Conservation (phyloP, 495 filamentous ascomycete genomes). For the Penicillium nucicola region DNA sequence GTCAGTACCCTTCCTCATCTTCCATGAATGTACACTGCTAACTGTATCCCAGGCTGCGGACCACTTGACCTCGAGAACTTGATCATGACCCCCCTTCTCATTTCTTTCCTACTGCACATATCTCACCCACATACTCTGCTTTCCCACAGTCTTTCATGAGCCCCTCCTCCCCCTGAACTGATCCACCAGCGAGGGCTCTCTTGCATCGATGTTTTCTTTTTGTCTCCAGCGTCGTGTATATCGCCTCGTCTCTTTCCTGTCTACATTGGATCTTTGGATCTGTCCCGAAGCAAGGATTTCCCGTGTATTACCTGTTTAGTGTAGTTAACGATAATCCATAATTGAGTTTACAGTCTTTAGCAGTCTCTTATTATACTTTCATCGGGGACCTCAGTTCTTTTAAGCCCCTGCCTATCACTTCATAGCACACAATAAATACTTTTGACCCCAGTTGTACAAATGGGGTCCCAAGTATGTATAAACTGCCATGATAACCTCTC, state of each 20-base stretch:
- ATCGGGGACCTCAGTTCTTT: too few species aligned
- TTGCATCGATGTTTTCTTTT: conserved; percentile 13
- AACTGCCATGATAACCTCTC: too few species aligned
- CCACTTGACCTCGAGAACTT: conserved; percentile 37
- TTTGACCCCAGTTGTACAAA: too few species aligned
- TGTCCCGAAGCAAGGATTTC: background rate
- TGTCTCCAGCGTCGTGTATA: conserved; percentile 25
- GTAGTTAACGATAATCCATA: conserved; percentile 21
- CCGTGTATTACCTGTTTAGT: conserved; percentile 13
- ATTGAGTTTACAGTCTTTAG: conserved; percentile 7
- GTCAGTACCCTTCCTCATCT: conserved; percentile 49
- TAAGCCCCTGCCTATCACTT: too few species aligned
- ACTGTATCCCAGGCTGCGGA: conserved; percentile 35
- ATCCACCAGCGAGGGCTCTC: conserved; percentile 1
- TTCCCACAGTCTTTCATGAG: conserved; percentile 10
- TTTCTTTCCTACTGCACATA: conserved; percentile 21
- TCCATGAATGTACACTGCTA: background rate
- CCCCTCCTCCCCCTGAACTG: conserved; percentile 4
- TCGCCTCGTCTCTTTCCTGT: conserved; percentile 4
- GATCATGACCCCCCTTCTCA: conserved; percentile 6
- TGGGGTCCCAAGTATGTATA: too few species aligned
- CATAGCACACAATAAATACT: too few species aligned
- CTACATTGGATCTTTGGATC: conserved; percentile 5
- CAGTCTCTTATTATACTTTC: background rate
- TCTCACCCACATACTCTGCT: conserved; percentile 21